Base-by-base conservation (phyloP, 768 basidiomycete species). In the Multifurca ochricompacta region DNA sequence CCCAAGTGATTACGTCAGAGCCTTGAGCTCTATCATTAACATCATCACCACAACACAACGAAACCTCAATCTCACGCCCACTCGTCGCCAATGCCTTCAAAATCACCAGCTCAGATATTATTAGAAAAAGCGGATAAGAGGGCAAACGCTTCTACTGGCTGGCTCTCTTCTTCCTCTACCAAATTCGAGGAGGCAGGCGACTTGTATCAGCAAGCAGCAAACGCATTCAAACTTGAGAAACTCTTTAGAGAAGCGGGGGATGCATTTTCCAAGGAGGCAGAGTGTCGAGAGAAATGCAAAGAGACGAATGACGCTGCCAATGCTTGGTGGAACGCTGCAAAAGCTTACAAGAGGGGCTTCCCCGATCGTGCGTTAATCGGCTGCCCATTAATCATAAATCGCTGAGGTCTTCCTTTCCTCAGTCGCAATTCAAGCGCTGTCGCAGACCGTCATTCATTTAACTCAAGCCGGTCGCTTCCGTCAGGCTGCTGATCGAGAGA, bases 251-350 rank as follows among this genome's bases (percentile, higher is more conserved):
- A 91, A 59, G 88, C 91, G 1, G 96, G 96, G 3, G 89, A 94
- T 69, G 82, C 89, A 13, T 95, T 94, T 66, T 81, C 91, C 37
- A 80, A 87, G 60, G 96, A 98, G 66, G 96, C 95, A 1, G 93
- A 97, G 63, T 96, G 93, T 68, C 80, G 93, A 62, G 85, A 94
- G 70, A 82, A 84, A 56, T 85, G 82, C 64, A 85, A 87, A 43
- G 95, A 98, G 70, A 70, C 68, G 43, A 92, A 92, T 61, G 96
- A 98, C 62, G 94, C 95, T n/a, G 88, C 93, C 19, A 95, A 94
- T 66, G 94, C 94, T 8, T 98, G 87, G 86, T 97, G 95, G 90
- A 96, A 95, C 67, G 94, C 96, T 11, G 85, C 91, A 31, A 98
- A 98, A 72, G 83, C 87, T 10, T 99, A 89, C 76, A 99, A 97